A percentile compares a stretch with the other conserved stretches of the same genome.
These are phyloP conservation scores for Ophiosphaerella herpotricha DNA, from an alignment of 2,329 filamentous ascomycete species.

Conservation along the genomic window DNA sequence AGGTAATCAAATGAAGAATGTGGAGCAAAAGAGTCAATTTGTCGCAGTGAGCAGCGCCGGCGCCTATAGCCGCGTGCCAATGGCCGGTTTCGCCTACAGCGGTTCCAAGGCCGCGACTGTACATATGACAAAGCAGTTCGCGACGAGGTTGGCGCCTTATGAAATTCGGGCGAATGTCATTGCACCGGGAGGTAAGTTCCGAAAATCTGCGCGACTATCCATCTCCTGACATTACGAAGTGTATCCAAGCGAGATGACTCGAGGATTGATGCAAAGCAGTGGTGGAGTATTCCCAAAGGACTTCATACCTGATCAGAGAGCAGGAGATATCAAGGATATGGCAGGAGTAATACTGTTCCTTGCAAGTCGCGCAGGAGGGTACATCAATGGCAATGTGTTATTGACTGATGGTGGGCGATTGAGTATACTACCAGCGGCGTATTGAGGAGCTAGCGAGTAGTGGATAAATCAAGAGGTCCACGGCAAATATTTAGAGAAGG, in stretches of 20 bases:
- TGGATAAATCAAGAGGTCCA: too few relatives aligned
- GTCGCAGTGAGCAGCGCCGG: conserved; percentile 5
- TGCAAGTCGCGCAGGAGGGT: conserved; percentile 56
- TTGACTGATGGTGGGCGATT: conserved; percentile 51
- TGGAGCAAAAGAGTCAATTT: conserved; percentile 11
- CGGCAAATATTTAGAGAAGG: too few relatives aligned
- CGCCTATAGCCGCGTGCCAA: conserved; percentile 8
- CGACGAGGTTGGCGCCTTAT: conserved; percentile 46
- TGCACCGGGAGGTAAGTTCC: conserved; percentile 39
- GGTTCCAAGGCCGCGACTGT: conserved; percentile 10
- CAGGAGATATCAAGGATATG: conserved; percentile 52
- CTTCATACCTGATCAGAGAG: conserved; percentile 46
- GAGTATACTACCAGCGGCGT: conserved; percentile 28
- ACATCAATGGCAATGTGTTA: conserved; percentile 58
- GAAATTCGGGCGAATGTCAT: conserved; percentile 55
- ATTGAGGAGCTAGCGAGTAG: conserved; percentile 9
- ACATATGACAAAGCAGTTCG: conserved; percentile 54
- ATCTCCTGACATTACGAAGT: conserved; percentile 1
- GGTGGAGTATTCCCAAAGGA: neutral
- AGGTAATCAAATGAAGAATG: conserved; percentile 32
- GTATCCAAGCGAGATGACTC: conserved; percentile 10
- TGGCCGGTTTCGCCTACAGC: conserved; percentile 10
- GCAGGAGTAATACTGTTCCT: conserved; percentile 56
- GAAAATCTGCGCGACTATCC: neutral
- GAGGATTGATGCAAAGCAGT: neutral